Evolutionary conservation across 352 stramenopile species (phyloP).

Genomic region (Phytophthora palmivora): DNA sequence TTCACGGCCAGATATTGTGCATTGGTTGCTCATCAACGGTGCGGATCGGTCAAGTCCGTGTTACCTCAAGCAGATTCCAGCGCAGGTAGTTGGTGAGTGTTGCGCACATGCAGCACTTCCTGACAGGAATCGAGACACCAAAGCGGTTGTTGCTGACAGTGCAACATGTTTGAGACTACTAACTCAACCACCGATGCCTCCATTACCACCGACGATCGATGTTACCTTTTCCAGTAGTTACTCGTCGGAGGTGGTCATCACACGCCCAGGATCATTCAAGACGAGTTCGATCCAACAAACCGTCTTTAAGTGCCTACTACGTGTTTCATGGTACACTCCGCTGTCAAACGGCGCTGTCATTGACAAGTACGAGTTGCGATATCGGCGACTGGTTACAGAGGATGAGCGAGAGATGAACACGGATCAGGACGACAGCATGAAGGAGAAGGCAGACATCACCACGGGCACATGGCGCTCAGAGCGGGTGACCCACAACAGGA

Average conservation of each 20-base stretch:
- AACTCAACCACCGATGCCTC: slow-evolving; percentile 35
- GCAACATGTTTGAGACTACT: slow-evolving; percentile 55
- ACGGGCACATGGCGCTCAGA: slow-evolving; percentile 50
- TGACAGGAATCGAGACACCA: slow-evolving; percentile 15
- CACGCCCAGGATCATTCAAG: slow-evolving; percentile 32
- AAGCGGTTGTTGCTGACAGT: slow-evolving; percentile 32
- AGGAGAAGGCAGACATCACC: slow-evolving; percentile 12
- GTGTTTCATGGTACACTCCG: slow-evolving; percentile 61
- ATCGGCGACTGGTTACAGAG: slow-evolving; percentile 46
- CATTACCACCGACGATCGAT: slow-evolving; percentile 33
- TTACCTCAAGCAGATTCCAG: slow-evolving; percentile 58
- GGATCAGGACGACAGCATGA: slow-evolving; percentile 5
- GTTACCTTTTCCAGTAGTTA: slow-evolving; percentile 49
- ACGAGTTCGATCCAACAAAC: slow-evolving; percentile 49
- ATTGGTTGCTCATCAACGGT: slow-evolving; percentile 64
- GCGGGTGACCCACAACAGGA: slow-evolving; percentile 50
- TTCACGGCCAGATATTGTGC: slow-evolving; percentile 56
- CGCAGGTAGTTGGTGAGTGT: slow-evolving; percentile 68
- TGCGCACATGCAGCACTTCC: slow-evolving; percentile 36
- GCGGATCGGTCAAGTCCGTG: slow-evolving; percentile 57
- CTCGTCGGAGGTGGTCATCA: slow-evolving; percentile 50
- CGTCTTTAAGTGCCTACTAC: slow-evolving; percentile 62
- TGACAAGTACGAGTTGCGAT: slow-evolving; percentile 76
- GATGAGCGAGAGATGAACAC: slow-evolving; percentile 29
- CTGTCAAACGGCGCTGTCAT: slow-evolving; percentile 74